Conservation (phyloP, 768 basidiomycete genomes). For the Suillus subalutaceus region DNA sequence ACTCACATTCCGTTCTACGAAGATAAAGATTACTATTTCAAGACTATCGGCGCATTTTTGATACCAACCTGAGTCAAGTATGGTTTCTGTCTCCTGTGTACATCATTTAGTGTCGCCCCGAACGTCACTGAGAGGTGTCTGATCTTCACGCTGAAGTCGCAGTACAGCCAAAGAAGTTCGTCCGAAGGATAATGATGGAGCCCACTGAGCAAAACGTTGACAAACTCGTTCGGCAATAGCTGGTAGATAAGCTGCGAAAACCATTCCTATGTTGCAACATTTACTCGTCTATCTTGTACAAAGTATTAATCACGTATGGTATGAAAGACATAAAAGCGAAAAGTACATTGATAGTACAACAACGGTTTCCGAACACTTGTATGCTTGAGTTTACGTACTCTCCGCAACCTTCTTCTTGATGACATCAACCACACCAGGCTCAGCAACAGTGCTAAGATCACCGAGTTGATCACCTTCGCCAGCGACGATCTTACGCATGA, state of each 20-base stretch:
- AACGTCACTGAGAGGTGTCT: neutral
- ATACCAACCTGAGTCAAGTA: neutral
- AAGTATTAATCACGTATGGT: neutral
- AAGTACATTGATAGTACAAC: conserved; percentile 1
- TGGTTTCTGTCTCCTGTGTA: neutral
- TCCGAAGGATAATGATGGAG: neutral
- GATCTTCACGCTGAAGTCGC: neutral
- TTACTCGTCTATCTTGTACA: neutral
- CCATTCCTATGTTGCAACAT: neutral
- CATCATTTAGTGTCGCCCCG: neutral
- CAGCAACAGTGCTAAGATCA: conserved; percentile 91
- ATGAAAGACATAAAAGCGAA: neutral
- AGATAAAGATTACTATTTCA: conserved; percentile 23
- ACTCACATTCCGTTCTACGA: conserved; percentile 25
- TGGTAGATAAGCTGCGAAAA: neutral
- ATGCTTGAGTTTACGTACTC: conserved; percentile 22
- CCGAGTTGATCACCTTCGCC: conserved; percentile 96
- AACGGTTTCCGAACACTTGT: neutral
- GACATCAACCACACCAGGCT: conserved; percentile 81
- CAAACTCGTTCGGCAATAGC: neutral
- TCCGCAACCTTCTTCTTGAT: conserved; percentile 81
- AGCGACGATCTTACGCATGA: conserved; percentile 94
- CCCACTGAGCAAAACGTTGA: neutral
- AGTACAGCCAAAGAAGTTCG: neutral
- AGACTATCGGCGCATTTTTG: conserved; percentile 18